A percentile compares a stretch with the other conserved stretches of the same genome.
Evolutionary conservation across 345 rosid genomes (phyloP).

Genomic region (Boechera stricta): DNA sequence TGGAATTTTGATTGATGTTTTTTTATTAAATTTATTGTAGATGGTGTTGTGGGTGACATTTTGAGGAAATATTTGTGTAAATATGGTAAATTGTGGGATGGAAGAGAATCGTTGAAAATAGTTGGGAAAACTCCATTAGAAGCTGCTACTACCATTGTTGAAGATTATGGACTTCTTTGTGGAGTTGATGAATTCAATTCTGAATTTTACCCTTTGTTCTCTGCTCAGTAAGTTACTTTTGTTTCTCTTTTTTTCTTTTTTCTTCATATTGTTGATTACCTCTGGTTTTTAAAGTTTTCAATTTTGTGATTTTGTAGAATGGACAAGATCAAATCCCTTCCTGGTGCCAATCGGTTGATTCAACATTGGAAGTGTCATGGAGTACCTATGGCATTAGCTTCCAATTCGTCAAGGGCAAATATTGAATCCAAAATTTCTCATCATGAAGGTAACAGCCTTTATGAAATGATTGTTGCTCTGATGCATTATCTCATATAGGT

Average conservation of each 20-base stretch:
- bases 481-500: neutral
- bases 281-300: neutral
- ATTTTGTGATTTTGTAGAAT: constrained; percentile 49
- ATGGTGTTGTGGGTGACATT: constrained; percentile 66
- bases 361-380: constrained; percentile 71
- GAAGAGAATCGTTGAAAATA: constrained; percentile 68
- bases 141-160: constrained; percentile 76
- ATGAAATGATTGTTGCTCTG: constrained; percentile 13
- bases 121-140: constrained; percentile 79
- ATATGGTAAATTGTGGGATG: constrained; percentile 94
- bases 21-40: constrained; percentile 45
- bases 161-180: constrained; percentile 87
- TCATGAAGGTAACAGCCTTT: constrained; percentile 59
- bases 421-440: constrained; percentile 73
- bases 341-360: constrained; percentile 83
- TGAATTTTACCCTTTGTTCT: constrained; percentile 65
- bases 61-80: constrained; percentile 64
- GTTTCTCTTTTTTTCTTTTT: neutral
- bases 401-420: constrained; percentile 72
- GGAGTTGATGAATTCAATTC: constrained; percentile 64
- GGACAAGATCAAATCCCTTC: constrained; percentile 74
- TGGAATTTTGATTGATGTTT: constrained; percentile 10
- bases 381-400: constrained; percentile 83
- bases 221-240: constrained; percentile 55
- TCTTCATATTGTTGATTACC: neutral